Evolutionary conservation across 2,329 filamentous ascomycete species (phyloP).

Genomic region (Trichoderma koningii): DNA sequence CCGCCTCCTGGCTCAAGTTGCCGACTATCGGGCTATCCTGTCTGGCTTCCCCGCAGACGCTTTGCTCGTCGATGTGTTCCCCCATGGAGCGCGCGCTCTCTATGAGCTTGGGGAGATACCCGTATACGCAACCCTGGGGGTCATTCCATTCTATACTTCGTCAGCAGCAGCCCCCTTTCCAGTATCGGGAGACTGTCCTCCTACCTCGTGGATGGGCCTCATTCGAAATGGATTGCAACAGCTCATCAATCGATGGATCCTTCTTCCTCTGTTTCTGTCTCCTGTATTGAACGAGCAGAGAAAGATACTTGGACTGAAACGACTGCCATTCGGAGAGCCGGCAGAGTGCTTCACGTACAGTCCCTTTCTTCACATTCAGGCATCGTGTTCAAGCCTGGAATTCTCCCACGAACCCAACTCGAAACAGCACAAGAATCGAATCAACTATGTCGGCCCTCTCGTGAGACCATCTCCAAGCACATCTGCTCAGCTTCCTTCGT

Average conservation of each 20-base stretch:
- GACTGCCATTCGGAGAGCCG: constrained; percentile 37
- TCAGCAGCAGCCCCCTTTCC: constrained; percentile 36
- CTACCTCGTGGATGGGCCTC: constrained; percentile 34
- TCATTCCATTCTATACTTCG: constrained; percentile 44
- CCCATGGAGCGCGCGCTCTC: constrained; percentile 42
- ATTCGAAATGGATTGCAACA: constrained; percentile 37
- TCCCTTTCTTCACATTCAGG: constrained; percentile 44
- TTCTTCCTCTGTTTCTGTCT: constrained; percentile 35
- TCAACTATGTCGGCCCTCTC: constrained; percentile 41
- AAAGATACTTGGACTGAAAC: constrained; percentile 34
- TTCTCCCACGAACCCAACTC: constrained; percentile 37
- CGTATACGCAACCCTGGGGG: constrained; percentile 43
- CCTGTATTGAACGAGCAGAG: constrained; percentile 40
- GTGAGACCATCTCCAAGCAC: constrained; percentile 33
- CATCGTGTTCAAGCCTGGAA: constrained; percentile 40
- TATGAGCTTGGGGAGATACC: constrained; percentile 41
- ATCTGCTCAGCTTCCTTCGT: constrained; percentile 34
- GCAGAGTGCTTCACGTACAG: constrained; percentile 42
- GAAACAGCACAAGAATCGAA: constrained; percentile 29
- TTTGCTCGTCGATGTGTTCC: constrained; percentile 44
- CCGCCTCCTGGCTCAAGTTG: constrained; percentile 41
- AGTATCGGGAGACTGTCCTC: constrained; percentile 39
- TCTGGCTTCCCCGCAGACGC: constrained; percentile 37
- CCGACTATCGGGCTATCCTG: constrained; percentile 41
- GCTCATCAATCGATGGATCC: constrained; percentile 35